Percentiles rank a stretch among this genome's conserved stretches.
These are phyloP conservation scores for Paramecium sexaurelia DNA, from an alignment of 73 alveolate species.

Conservation along the genomic window DNA sequence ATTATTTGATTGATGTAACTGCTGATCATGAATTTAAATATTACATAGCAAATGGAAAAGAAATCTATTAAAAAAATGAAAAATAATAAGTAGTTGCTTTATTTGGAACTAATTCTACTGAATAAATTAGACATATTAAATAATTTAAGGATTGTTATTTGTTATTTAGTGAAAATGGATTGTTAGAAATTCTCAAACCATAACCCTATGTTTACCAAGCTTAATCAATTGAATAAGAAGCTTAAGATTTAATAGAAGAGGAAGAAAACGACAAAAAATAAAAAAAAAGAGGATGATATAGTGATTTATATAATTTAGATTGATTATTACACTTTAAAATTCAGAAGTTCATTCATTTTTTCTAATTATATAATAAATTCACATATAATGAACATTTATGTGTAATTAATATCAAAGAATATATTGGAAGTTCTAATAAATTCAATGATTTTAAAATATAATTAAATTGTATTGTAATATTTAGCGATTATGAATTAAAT, in stretches of 20 bases:
- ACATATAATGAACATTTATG: too few relatives aligned
- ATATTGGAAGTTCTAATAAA: neutral
- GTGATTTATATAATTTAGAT: too few relatives aligned
- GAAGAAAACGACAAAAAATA: neutral
- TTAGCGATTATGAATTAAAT: neutral
- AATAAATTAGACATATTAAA: neutral
- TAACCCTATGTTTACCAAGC: neutral
- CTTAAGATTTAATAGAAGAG: neutral
- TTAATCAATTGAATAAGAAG: neutral
- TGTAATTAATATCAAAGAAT: neutral
- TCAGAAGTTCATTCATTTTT: too few relatives aligned
- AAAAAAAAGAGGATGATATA: neutral
- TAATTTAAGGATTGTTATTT: neutral
- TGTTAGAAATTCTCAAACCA: conserved; percentile 8
- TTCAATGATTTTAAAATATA: neutral
- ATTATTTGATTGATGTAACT: conserved; percentile 9
- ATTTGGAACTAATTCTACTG: neutral
- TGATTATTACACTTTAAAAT: too few relatives aligned
- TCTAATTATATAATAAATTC: too few relatives aligned
- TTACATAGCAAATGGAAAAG: neutral
- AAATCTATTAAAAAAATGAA: neutral
- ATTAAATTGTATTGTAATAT: neutral
- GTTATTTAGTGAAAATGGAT: conserved; percentile 28
- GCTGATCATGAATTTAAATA: neutral
- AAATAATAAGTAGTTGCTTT: neutral